Percentiles rank a stretch among this genome's conserved stretches.
phyloP scores from a whole-genome alignment of 2,329 filamentous ascomycete species.

The Aspergillus calidoustus region DNA sequence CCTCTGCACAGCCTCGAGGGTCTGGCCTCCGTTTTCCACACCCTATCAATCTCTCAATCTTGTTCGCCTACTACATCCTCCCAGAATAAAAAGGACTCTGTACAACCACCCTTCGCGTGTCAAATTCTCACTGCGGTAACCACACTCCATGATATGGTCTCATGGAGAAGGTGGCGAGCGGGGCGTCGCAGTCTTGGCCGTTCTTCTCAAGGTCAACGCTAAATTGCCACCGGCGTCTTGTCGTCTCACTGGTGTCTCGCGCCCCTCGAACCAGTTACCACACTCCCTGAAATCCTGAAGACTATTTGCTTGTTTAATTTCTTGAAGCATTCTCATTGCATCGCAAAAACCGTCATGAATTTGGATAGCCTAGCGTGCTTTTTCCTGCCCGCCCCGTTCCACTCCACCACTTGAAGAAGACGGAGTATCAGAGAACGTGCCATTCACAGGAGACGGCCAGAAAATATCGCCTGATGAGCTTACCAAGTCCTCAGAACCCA shows the following conservation, averaged over 20 bases:
- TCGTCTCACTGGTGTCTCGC: background rate
- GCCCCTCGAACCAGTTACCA: too few relatives aligned
- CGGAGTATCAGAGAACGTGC: background rate
- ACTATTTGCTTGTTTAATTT: background rate
- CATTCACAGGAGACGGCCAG: background rate
- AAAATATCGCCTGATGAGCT: background rate
- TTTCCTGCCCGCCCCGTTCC: background rate
- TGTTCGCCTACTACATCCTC: background rate
- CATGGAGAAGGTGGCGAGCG: background rate
- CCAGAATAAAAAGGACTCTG: background rate
- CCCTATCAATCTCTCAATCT: background rate
- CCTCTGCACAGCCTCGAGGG: conserved; percentile 15
- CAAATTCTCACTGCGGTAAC: background rate
- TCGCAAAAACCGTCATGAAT: background rate
- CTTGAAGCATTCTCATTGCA: conserved; percentile 4
- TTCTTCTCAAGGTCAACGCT: background rate
- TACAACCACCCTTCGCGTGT: background rate
- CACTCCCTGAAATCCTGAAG: background rate
- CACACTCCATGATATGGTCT: background rate
- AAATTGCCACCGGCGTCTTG: conserved; percentile 6
- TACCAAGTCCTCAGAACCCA: too few relatives aligned
- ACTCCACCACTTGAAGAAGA: background rate
- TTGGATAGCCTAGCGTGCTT: background rate
- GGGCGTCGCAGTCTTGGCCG: background rate
- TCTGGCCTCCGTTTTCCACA: conserved; percentile 4